These are phyloP conservation scores for Posidonia australis DNA, from an alignment of 106 monocot genomes.

Conservation along the genomic window DNA sequence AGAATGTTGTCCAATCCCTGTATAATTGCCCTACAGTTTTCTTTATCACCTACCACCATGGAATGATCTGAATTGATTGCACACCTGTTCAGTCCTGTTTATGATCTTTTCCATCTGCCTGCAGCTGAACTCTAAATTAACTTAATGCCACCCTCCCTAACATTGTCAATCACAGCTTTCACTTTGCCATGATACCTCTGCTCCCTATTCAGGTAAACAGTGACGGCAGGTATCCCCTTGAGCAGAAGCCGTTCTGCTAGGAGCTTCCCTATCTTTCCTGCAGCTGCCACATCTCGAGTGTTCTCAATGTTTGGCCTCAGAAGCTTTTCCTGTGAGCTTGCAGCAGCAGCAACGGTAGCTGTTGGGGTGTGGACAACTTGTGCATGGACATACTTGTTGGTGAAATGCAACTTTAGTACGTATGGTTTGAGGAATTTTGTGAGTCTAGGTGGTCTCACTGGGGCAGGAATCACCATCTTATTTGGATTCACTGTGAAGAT, in stretches of 20 bases:
- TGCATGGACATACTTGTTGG: constrained; percentile 64
- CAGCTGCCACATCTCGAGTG: constrained; percentile 71
- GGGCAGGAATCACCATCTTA: constrained; percentile 60
- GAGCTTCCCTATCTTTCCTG: constrained; percentile 69
- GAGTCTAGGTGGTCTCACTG: constrained; percentile 41
- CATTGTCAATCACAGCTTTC: constrained; percentile 68
- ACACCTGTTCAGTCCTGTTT: no score
- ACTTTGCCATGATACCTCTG: constrained; percentile 91
- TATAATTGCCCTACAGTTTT: no score
- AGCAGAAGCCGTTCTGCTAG: constrained; percentile 66
- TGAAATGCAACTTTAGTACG: constrained; percentile 72
- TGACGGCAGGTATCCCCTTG: constrained; percentile 66
- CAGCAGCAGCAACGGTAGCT: constrained; percentile 62
- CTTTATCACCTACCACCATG: no score
- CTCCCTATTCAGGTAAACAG: constrained; percentile 54
- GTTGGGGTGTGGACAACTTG: constrained; percentile 79
- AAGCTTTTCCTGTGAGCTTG: constrained; percentile 84
- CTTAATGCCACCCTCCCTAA: constrained; percentile 71
- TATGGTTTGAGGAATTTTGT: constrained; percentile 65
- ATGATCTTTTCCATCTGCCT: no score
- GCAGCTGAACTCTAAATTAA: constrained; percentile 12
- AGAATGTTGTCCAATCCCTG: no score
- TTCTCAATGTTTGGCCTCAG: constrained; percentile 60
- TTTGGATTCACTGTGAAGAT: neutral
- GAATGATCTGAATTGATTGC: no score